Base-by-base conservation (phyloP, 129 eudicot species). In the Calendula officinalis region DNA sequence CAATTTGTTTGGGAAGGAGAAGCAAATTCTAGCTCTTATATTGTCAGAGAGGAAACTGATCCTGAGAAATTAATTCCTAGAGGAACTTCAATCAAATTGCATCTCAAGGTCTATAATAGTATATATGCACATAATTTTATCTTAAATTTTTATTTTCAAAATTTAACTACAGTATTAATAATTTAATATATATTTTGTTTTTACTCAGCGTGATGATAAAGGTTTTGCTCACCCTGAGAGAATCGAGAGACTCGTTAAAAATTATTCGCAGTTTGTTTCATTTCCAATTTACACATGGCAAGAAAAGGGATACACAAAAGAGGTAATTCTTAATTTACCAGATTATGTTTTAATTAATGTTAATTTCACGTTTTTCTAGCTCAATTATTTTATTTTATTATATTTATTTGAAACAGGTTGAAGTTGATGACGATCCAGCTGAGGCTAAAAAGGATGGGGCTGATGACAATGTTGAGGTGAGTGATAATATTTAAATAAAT, bases 1-100 rank as follows among this genome's bases (percentile, higher is more conserved):
- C 99, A 92, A 66, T 92, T 76, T 73, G 91, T 88, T 12, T 92
- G 99, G 99, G 99, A 88, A 83, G 96, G 99, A 67, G 96, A 92
- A 72, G 91, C 95, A 49, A 88, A 88, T 75, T 86, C 99, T 48
- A 85, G 96, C 78, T 78, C 99, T 30, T 92, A 88, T 56, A 81
- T 83, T 64, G 78, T 92, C 37, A 75, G 91, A 72, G 99, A 92
- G 68, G 99, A 92, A 83, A 88, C 99, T 58, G 99, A 92, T 49
- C 83, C 90, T 22, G 91, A 77, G 66, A 92, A 88, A 62, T 71
- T 81, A 56, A 61, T 92, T 58, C 96, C 99, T 38, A 82, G 99
- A 69, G 99, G 99, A 30, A 85, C 99, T 60, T 85, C 90, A n/a
- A 82, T 92, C 57, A 80, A 94, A 32, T 64, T 92, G 56, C 71